These are phyloP conservation scores for Paraphaeosphaeria sporulosa DNA, from an alignment of 2,329 filamentous ascomycete genomes.

Conservation along the genomic window DNA sequence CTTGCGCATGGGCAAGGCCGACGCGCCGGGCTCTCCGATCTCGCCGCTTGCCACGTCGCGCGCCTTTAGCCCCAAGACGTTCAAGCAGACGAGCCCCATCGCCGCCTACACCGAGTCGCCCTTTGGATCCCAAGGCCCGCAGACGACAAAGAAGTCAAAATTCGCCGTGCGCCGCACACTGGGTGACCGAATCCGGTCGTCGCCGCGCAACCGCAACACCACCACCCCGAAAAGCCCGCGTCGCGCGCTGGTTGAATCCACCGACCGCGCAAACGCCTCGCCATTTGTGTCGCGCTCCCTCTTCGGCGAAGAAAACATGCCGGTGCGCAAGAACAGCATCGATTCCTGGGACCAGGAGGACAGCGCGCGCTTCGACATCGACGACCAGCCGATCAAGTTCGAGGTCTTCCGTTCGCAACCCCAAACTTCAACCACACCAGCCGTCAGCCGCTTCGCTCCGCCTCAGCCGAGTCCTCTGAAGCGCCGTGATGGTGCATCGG, in stretches of 20 bases:
- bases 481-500: slow-evolving; percentile 89
- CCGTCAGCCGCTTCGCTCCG: slow-evolving; percentile 57
- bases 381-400: slow-evolving; percentile 57
- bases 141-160: slow-evolving; percentile 65
- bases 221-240: slow-evolving; percentile 75
- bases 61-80: slow-evolving; percentile 53
- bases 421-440: slow-evolving; percentile 59
- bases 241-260: slow-evolving; percentile 74
- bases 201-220: slow-evolving; percentile 71
- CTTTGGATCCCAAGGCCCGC: slow-evolving; percentile 61
- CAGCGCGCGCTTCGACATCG: slow-evolving; percentile 53
- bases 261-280: slow-evolving; percentile 74
- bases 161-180: slow-evolving; percentile 55
- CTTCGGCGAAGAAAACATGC: slow-evolving; percentile 57
- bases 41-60: slow-evolving; percentile 55
- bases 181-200: slow-evolving; percentile 61
- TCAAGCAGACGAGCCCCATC: slow-evolving; percentile 58
- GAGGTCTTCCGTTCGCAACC: slow-evolving; percentile 53
- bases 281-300: slow-evolving; percentile 59
- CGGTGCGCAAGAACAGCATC: slow-evolving; percentile 40
- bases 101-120: slow-evolving; percentile 66
- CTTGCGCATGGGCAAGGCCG: slow-evolving; percentile 59
- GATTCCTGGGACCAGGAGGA: slow-evolving; percentile 44
- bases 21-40: slow-evolving; percentile 50
- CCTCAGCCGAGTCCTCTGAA: slow-evolving; percentile 84